phyloP scores from a whole-genome alignment of 2,329 filamentous ascomycete genomes.

The Arthrobotrys conoides region DNA sequence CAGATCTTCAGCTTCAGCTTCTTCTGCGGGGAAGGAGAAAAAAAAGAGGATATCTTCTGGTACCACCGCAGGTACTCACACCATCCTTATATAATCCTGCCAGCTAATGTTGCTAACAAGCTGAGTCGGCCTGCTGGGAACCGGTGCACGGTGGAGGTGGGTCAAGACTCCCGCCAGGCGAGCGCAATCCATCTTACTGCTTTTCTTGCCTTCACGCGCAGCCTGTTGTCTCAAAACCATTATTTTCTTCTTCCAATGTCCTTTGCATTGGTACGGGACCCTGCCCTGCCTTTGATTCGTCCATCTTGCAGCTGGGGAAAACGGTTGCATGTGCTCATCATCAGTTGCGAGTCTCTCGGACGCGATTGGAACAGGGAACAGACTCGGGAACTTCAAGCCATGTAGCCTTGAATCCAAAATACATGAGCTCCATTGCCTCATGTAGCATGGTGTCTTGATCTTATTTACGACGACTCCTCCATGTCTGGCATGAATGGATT shows the following conservation, averaged over 20 bases:
- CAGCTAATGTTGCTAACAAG: not conserved
- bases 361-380: slow-evolving; percentile 42
- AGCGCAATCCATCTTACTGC: slow-evolving; percentile 2
- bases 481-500: slow-evolving; percentile 29
- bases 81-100: slow-evolving; percentile 28
- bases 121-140: slow-evolving; percentile 7
- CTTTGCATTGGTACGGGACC: slow-evolving; percentile 15
- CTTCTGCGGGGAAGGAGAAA: slow-evolving; percentile 22
- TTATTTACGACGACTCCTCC: slow-evolving; percentile 21
- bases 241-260: slow-evolving; percentile 25
- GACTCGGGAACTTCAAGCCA: slow-evolving; percentile 32
- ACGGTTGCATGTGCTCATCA: slow-evolving; percentile 55
- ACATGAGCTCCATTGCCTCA: slow-evolving; percentile 50
- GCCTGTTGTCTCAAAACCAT: not conserved
- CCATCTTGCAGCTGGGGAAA: slow-evolving; percentile 31
- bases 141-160: slow-evolving; percentile 11
- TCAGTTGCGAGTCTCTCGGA: slow-evolving; percentile 23
- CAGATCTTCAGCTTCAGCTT: slow-evolving; percentile 2
- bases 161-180: slow-evolving; percentile 5
- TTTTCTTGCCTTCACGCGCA: slow-evolving; percentile 5
- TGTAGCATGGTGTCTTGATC: slow-evolving; percentile 1
- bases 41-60: slow-evolving; percentile 24
- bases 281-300: slow-evolving; percentile 24
- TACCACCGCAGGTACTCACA: slow-evolving; percentile 20
- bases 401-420: not conserved